These are phyloP conservation scores for Claviceps arundinis DNA, from an alignment of 2,329 filamentous ascomycete species.

Conservation along the genomic window DNA sequence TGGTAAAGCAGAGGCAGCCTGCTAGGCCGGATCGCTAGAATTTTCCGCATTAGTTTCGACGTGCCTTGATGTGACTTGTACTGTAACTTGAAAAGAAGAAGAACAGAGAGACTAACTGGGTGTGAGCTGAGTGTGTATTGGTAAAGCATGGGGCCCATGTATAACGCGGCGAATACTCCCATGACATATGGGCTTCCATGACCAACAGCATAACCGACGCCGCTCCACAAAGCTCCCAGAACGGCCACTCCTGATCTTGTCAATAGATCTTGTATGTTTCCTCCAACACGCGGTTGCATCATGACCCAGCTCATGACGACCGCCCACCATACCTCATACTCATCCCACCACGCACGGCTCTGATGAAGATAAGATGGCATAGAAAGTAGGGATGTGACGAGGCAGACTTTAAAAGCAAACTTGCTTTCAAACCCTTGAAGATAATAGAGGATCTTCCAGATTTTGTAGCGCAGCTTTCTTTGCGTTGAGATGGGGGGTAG, in stretches of 20 bases:
- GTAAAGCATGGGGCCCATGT: slow-evolving; percentile 47
- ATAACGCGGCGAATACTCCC: slow-evolving; percentile 39
- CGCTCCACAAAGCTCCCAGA: slow-evolving; percentile 42
- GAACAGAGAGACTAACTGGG: slow-evolving; percentile 20
- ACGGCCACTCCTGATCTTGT: slow-evolving; percentile 34
- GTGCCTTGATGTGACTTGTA: too few relatives aligned
- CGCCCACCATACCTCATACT: slow-evolving; percentile 44
- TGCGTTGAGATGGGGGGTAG: slow-evolving; percentile 16
- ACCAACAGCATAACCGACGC: slow-evolving; percentile 34
- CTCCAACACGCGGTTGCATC: slow-evolving; percentile 36
- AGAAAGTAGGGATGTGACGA: slow-evolving; percentile 36
- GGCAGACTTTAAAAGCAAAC: slow-evolving; percentile 42
- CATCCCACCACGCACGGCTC: slow-evolving; percentile 38
- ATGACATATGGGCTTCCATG: slow-evolving; percentile 41
- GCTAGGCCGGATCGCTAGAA: slow-evolving; percentile 40
- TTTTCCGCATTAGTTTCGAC: too few relatives aligned
- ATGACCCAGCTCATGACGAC: slow-evolving; percentile 44
- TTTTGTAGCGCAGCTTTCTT: slow-evolving; percentile 28
- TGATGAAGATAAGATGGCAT: slow-evolving; percentile 38
- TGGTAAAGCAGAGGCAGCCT: slow-evolving; percentile 42
- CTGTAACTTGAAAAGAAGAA: too few relatives aligned
- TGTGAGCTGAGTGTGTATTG: slow-evolving; percentile 41
- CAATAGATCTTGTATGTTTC: slow-evolving; percentile 44
- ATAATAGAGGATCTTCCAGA: slow-evolving; percentile 37
- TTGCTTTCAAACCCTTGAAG: slow-evolving; percentile 44